Percentiles rank a stretch among this genome's conserved stretches.
Evolutionary conservation across 2,329 filamentous ascomycete species (phyloP).

Genomic region (Grosmannia penicillata): DNA sequence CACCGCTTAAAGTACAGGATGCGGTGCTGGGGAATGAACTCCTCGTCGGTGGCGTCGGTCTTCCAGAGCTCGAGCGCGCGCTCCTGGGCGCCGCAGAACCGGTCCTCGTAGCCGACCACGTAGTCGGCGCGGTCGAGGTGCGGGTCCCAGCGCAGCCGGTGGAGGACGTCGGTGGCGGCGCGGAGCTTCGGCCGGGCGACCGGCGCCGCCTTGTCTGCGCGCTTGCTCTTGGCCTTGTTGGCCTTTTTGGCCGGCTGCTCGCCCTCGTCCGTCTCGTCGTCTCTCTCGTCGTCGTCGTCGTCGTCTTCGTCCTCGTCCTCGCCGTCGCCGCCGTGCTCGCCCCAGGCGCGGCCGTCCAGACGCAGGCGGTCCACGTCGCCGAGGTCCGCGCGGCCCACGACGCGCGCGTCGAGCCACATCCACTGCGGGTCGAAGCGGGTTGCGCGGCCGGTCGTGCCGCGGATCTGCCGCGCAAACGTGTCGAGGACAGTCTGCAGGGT

Average conservation of each 20-base stretch:
- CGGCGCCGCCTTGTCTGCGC: conserved; percentile 11
- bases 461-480: conserved; percentile 33
- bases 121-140: conserved; percentile 34
- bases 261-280: conserved; percentile 25
- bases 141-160: conserved; percentile 45
- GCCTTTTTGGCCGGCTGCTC: conserved; percentile 17
- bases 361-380: conserved; percentile 18
- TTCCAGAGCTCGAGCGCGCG: conserved; percentile 41
- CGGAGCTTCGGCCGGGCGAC: conserved; percentile 30
- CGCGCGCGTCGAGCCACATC: conserved; percentile 31
- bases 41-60: conserved; percentile 46
- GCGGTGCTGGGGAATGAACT: conserved; percentile 51
- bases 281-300: conserved; percentile 15
- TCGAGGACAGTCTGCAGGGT: conserved; percentile 27
- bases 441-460: conserved; percentile 18
- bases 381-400: conserved; percentile 24
- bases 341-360: conserved; percentile 34
- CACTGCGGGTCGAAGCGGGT: conserved; percentile 32
- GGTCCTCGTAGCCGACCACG: conserved; percentile 46
- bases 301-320: conserved; percentile 24
- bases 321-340: conserved; percentile 24
- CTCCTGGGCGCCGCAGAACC: conserved; percentile 40
- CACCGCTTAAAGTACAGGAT: conserved; percentile 45
- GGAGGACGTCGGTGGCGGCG: conserved; percentile 42
- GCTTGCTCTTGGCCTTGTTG: conserved; percentile 11